Evolutionary conservation across 176 grass and related monocot species (phyloP).

Genomic region (Oryza rufipogon): DNA sequence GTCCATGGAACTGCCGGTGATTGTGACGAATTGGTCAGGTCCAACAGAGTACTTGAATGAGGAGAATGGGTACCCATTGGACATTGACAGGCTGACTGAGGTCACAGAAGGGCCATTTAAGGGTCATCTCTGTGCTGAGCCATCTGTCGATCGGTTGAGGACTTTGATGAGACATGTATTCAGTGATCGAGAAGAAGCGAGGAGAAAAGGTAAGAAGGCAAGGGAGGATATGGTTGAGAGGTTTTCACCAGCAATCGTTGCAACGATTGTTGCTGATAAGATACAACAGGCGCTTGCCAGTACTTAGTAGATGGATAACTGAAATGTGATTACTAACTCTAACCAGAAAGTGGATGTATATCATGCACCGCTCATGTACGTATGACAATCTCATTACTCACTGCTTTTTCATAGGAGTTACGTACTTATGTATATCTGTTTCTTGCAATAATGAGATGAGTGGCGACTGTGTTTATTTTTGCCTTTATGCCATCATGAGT

Average conservation of each 20-base stretch:
- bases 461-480: not conserved
- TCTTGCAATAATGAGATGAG: not conserved
- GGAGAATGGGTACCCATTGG: constrained; percentile 70
- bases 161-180: constrained; percentile 60
- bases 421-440: not conserved
- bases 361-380: constrained; percentile 4
- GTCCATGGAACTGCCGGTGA: constrained; percentile 71
- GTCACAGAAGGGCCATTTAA: constrained; percentile 65
- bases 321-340: not conserved
- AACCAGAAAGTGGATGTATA: constrained; percentile 28
- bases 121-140: constrained; percentile 65
- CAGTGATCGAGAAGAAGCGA: constrained; percentile 41
- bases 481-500: not conserved
- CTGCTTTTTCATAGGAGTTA: not conserved
- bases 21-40: constrained; percentile 73
- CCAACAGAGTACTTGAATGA: constrained; percentile 65
- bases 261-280: constrained; percentile 55
- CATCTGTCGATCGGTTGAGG: constrained; percentile 50
- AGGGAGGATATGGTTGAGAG: constrained; percentile 57
- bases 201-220: constrained; percentile 61
- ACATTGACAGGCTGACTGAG: constrained; percentile 38
- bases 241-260: constrained; percentile 63
- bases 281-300: constrained; percentile 40
- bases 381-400: constrained; percentile 16
- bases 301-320: not conserved